Percentiles rank a stretch among this genome's conserved stretches.
These are phyloP conservation scores for Phytophthora hybrid DNA, from an alignment of 352 stramenopile genomes.

Conservation along the genomic window DNA sequence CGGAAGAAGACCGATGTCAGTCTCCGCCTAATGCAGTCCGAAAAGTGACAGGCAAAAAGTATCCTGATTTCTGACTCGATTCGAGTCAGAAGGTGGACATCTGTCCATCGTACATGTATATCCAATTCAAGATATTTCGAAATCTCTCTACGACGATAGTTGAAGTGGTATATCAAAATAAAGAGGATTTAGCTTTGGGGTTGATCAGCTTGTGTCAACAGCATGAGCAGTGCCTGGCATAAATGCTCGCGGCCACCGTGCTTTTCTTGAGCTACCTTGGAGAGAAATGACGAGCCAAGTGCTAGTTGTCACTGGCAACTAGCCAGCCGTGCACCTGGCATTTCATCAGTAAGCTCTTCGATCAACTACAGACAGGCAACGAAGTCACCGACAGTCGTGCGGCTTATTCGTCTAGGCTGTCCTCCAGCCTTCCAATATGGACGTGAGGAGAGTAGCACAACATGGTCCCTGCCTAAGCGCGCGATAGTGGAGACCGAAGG, in stretches of 20 bases:
- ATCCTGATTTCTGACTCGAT: constrained; percentile 27
- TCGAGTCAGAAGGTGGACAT: constrained; percentile 19
- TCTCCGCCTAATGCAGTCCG: constrained; percentile 15
- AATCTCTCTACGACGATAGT: constrained; percentile 4
- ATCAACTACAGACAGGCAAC: constrained; percentile 23
- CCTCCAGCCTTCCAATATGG: constrained; percentile 9
- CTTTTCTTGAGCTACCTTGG: constrained; percentile 24
- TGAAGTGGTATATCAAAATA: constrained; percentile 15
- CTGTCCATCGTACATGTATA: background rate
- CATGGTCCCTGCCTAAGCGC: constrained; percentile 17
- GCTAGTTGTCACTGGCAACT: constrained; percentile 3
- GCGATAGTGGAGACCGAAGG: constrained; percentile 7
- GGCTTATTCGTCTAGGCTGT: constrained; percentile 16
- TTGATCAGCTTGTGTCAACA: background rate
- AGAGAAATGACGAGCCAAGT: background rate
- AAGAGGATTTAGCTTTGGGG: no score
- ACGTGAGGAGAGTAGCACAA: constrained; percentile 5
- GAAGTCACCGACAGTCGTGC: constrained; percentile 19
- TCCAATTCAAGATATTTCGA: background rate
- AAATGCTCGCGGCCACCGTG: background rate
- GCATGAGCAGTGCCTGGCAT: background rate
- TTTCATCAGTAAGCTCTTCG: constrained; percentile 8
- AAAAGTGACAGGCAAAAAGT: constrained; percentile 25
- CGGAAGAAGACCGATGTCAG: background rate
- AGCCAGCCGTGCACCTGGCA: background rate